Base-by-base conservation (phyloP, 108 stramenopile genomes). In the Aurantiochytrium sp. region DNA sequence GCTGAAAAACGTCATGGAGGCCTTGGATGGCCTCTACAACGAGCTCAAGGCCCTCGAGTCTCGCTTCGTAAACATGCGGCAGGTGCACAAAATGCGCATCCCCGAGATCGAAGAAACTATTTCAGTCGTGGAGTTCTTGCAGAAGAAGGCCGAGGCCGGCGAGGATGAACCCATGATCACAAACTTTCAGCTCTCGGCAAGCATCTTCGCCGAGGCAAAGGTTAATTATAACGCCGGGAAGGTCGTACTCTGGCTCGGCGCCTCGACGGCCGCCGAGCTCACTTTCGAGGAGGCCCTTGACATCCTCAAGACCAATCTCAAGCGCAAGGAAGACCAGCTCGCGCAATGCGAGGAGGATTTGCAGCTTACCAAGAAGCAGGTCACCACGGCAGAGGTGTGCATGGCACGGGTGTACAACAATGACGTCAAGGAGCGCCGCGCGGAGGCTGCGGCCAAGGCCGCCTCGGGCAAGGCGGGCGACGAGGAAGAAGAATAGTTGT, bases 381-480 rank as follows among this genome's bases (percentile, higher is more conserved):
- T 83, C 73, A 83, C 73, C 19, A 83, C 73, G 8, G 51, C 73
- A 21, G 73, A 83, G 28, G 73, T 83, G 18, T 51, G 73, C 73
- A 83, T 83, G 44, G 73, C 73, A 21, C 6, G 73, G 45, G 73
- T 83, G 10, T 83, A 83, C 73, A 83, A 83, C 73, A 83, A 83
- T n/a, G 73, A 83, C 3, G 73, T 83, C 23, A 83, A 83, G 73
- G 73, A 83, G 51, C 73, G 73, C 51, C 64, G 64, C 18, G 6
- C 64, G 0, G 14, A 28, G 25, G 64, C 64, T n/a, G 64, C 64
- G 55, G 55, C 2, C 55, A 8, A 57, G 55, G 55, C 12, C 12
- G 55, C 12, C 14, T 8, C 55, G 12, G 55, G 55, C 14, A 57
- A 57, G 55, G 55, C 6, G 55, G 55, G 14, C 55, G 14, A 57